Percentiles rank a stretch among this genome's conserved stretches.
These are phyloP conservation scores for Colletotrichum higginsianum DNA, from an alignment of 2,329 filamentous ascomycete species.

Conservation along the genomic window DNA sequence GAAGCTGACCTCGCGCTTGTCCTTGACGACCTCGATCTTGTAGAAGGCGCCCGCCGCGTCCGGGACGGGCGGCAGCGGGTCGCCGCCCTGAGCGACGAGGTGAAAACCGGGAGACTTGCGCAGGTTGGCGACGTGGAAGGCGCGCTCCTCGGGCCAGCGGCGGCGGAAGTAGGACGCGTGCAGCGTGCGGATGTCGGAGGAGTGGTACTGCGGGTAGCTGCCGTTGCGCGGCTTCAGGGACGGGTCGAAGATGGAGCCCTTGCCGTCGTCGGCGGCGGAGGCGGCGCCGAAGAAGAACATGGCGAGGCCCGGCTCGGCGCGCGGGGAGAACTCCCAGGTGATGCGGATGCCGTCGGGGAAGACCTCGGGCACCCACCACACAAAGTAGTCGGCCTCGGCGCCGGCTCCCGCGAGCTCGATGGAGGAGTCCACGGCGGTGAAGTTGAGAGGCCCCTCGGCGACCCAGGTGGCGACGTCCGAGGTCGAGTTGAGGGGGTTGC, in stretches of 20 bases:
- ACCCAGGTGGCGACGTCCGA: slow-evolving; percentile 49
- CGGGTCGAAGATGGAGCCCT: slow-evolving; percentile 47
- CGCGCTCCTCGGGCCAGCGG: slow-evolving; percentile 49
- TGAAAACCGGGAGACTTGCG: slow-evolving; percentile 51
- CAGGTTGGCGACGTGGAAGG: slow-evolving; percentile 50
- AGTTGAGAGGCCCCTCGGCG: slow-evolving; percentile 49
- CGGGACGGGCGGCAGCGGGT: slow-evolving; percentile 48
- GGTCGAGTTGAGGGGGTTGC: slow-evolving; percentile 50
- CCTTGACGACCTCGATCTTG: slow-evolving; percentile 50
- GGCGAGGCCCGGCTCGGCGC: slow-evolving; percentile 50
- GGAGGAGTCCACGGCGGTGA: slow-evolving; percentile 47
- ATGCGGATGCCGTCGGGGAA: slow-evolving; percentile 51
- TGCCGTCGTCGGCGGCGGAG: slow-evolving; percentile 46
- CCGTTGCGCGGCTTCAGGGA: slow-evolving; percentile 47
- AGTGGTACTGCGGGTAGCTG: slow-evolving; percentile 46
- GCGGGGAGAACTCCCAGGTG: slow-evolving; percentile 51
- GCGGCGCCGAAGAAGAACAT: slow-evolving; percentile 54
- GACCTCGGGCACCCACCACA: slow-evolving; percentile 51
- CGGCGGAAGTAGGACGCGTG: slow-evolving; percentile 45
- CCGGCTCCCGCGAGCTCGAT: slow-evolving; percentile 49
- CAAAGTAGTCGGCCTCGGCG: slow-evolving; percentile 49
- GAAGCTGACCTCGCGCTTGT: slow-evolving; percentile 48
- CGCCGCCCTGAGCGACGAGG: slow-evolving; percentile 48
- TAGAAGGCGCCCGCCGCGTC: slow-evolving; percentile 51
- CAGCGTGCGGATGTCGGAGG: slow-evolving; percentile 44